Evolutionary conservation across 2,329 filamentous ascomycete species (phyloP).

Genomic region (Didymellaceae sp.): DNA sequence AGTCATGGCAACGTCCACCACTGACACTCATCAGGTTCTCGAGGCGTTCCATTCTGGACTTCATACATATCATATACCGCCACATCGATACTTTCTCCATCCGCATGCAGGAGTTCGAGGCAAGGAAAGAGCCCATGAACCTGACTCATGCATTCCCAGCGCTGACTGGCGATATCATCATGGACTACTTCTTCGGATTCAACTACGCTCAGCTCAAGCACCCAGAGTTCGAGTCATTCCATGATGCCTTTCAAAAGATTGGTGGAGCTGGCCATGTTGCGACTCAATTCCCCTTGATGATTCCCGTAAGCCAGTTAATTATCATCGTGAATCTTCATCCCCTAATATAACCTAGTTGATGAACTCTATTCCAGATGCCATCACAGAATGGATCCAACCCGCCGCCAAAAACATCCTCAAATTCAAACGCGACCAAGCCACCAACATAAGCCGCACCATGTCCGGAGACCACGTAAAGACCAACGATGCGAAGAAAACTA

Average conservation of each 20-base stretch:
- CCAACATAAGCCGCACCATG: conserved; percentile 36
- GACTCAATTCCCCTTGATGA: conserved; percentile 42
- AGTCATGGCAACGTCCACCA: background rate
- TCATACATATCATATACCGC: conserved; percentile 46
- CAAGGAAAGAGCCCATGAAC: conserved; percentile 39
- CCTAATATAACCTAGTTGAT: conserved; percentile 32
- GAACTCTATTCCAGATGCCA: conserved; percentile 39
- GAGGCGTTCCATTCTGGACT: conserved; percentile 42
- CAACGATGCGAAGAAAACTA: conserved; percentile 43
- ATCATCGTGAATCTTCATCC: no score
- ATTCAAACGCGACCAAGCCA: conserved; percentile 40
- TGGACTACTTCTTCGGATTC: conserved; percentile 51
- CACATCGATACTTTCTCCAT: conserved; percentile 41
- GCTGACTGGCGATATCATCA: conserved; percentile 55
- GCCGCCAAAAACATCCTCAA: conserved; percentile 40
- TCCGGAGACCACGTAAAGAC: conserved; percentile 37
- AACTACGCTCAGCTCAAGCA: conserved; percentile 43
- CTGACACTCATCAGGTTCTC: conserved; percentile 38
- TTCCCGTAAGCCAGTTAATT: conserved; percentile 30
- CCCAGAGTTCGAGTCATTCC: conserved; percentile 44
- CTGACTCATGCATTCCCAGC: conserved; percentile 47
- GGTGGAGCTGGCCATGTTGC: conserved; percentile 40
- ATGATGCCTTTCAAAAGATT: conserved; percentile 44
- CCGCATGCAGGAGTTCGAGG: conserved; percentile 41
- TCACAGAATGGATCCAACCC: conserved; percentile 41